Conservation (phyloP, 2,329 filamentous ascomycete species). For the Cladosporium colombiae region DNA sequence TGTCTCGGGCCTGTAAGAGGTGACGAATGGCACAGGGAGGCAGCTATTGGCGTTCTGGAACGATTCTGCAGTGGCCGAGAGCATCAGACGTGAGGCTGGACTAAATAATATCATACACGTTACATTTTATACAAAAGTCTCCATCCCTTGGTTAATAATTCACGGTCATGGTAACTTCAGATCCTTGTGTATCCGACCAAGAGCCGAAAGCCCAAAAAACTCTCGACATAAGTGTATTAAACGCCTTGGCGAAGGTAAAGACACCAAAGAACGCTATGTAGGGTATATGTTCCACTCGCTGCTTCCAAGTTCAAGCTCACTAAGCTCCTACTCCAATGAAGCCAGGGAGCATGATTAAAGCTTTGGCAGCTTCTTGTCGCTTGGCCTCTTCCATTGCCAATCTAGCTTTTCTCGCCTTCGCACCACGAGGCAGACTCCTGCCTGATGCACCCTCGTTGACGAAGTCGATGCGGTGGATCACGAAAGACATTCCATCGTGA, state of each 20-base stretch:
- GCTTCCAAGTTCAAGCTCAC: not conserved
- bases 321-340: conserved; percentile 14
- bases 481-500: conserved; percentile 89
- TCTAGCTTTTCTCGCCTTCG: conserved; percentile 51
- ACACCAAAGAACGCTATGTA: not conserved
- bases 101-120: conserved; percentile 7
- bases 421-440: conserved; percentile 48
- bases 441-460: conserved; percentile 69
- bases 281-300: conserved; percentile 6
- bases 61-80: not conserved
- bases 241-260: not conserved
- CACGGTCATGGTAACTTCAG: not conserved
- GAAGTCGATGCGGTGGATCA: conserved; percentile 79
- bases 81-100: not conserved
- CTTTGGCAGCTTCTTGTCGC: conserved; percentile 36
- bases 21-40: not conserved
- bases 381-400: conserved; percentile 43
- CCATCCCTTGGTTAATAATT: not conserved
- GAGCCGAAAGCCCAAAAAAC: not conserved
- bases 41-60: not conserved
- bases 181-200: not conserved
- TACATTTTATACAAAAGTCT: conserved; percentile 1
- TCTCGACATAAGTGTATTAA: not conserved
- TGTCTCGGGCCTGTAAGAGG: not conserved
- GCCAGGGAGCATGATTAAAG: conserved; percentile 32